A percentile compares a stretch with the other conserved stretches of the same genome.
Evolutionary conservation across 495 filamentous ascomycete genomes (phyloP).

Genomic region (Talaromyces thailandensis): DNA sequence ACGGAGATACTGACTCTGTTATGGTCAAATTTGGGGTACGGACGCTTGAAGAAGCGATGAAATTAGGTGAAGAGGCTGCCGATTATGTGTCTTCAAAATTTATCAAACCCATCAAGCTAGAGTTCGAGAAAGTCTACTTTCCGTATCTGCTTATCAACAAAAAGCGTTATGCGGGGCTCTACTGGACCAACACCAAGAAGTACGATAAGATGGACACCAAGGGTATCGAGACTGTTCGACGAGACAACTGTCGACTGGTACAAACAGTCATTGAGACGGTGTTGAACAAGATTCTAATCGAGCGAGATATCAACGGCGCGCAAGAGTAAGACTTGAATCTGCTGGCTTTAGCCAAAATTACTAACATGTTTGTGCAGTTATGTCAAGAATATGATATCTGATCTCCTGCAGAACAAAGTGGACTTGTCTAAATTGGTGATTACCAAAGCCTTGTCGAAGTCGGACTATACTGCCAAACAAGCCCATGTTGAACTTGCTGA

Average conservation of each 20-base stretch:
- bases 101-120: constrained; percentile 91
- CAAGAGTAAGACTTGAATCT: constrained; percentile 57
- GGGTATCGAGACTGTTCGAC: constrained; percentile 93
- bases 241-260: constrained; percentile 93
- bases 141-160: constrained; percentile 99
- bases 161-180: constrained; percentile 95
- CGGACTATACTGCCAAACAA: constrained; percentile 77
- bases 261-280: constrained; percentile 98
- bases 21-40: constrained; percentile 97
- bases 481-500: constrained; percentile 90
- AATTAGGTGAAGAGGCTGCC: constrained; percentile 84
- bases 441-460: constrained; percentile 89
- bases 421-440: constrained; percentile 99
- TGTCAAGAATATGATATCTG: constrained; percentile 91
- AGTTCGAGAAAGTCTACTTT: constrained; percentile 99
- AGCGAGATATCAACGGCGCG: constrained; percentile 76
- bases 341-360: neutral
- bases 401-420: constrained; percentile 92
- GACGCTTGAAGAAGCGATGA: constrained; percentile 82
- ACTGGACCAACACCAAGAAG: constrained; percentile 92
- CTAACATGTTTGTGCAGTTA: constrained; percentile 48
- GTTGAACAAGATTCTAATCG: constrained; percentile 89
- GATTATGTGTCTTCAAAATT: constrained; percentile 84
- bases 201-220: constrained; percentile 99
- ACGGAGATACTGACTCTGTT: constrained; percentile 98